Percentiles rank a stretch among this genome's conserved stretches.
phyloP scores from a whole-genome alignment of 345 rosid species.

The Citrus medica region DNA sequence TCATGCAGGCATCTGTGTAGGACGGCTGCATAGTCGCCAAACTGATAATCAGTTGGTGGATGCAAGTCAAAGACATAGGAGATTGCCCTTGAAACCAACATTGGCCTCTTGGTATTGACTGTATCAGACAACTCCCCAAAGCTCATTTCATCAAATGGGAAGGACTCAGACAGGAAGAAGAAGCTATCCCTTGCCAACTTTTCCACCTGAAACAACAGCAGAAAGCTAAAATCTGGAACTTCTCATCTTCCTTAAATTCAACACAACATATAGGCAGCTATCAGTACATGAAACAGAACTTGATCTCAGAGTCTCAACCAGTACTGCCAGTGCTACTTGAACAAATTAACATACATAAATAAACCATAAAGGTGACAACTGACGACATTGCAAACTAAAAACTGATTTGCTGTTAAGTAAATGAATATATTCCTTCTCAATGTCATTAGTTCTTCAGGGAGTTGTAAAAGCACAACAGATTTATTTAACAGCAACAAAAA shows the following conservation, averaged over 20 bases:
- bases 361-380: not conserved
- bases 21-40: conserved; percentile 39
- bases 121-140: conserved; percentile 54
- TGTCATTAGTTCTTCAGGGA: not conserved
- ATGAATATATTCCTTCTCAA: not conserved
- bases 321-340: not conserved
- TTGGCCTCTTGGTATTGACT: conserved; percentile 39
- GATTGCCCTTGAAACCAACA: conserved; percentile 56
- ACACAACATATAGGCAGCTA: not conserved
- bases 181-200: conserved; percentile 72
- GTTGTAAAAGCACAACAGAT: not conserved
- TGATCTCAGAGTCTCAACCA: not conserved
- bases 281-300: not conserved
- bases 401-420: not conserved
- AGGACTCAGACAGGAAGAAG: conserved; percentile 74
- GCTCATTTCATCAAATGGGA: conserved; percentile 57
- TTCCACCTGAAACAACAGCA: conserved; percentile 52
- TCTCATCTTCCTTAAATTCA: not conserved
- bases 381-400: not conserved
- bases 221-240: not conserved
- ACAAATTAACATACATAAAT: too few species aligned
- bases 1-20: conserved; percentile 34
- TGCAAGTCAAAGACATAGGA: conserved; percentile 65
- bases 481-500: not conserved
- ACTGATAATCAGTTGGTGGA: conserved; percentile 57